Base-by-base conservation (phyloP, 179 eudicot genomes). In the Camellia oleifera region DNA sequence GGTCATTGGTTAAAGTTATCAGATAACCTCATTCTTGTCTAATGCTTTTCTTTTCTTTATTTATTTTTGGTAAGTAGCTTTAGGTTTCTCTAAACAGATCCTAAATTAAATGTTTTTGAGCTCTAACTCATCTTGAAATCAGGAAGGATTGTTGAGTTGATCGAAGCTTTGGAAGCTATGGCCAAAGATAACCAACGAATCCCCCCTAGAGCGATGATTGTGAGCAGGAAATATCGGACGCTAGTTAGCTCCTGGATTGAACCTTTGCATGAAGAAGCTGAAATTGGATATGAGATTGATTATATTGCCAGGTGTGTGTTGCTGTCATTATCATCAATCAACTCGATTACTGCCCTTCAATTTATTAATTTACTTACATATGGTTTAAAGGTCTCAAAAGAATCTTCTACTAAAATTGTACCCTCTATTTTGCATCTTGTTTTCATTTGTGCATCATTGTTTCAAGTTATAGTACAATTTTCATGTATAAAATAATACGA, bases 221-320 rank as follows among this genome's bases (percentile, higher is more conserved):
- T 91, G 88, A 96, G 90, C 90, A 91, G 84, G 84, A 96, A 96
- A 80, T 96, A 96, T 81, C 89, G 99, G 77, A 89, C 98, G 26
- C 74, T 96, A 79, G 96, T 96, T 78, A 94, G 99, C 87, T 96
- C 99, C 63, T 96, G 99, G 99, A 94, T 96, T 85, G 99, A 96
- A 85, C 99, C 99, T 81, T 83, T 96, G 87, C 97, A 94, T 76
- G 98, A 94, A 80, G 99, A 96, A 86, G 99, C 99, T 83, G 99
- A 96, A 78, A 92, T 94, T 78, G 99, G 99, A 82, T 91, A 88
- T 72, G 98, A 94, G 82, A 85, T 96, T 80, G 99, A 96, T 84
- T 96, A 96, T 78, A 86, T 94, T 60, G 93, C 92, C 82, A 96
- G 99, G 99, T 94, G 58, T 77, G 76, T 18, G 44, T 71, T 75